Conservation (phyloP, 441 rosid genomes). For the Brassica balearica region DNA sequence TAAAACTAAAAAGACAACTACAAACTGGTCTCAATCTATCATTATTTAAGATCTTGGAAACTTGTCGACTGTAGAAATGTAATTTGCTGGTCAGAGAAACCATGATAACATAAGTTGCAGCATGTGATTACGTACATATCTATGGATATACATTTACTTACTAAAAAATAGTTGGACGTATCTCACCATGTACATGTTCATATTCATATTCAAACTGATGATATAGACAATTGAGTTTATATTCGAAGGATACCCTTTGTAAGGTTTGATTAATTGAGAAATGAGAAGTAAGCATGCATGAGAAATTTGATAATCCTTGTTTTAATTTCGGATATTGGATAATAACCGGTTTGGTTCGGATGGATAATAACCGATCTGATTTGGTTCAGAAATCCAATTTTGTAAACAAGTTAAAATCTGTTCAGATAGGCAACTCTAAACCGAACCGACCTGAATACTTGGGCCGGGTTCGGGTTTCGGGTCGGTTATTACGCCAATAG, state of each 20-base stretch:
- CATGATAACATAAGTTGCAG: not conserved
- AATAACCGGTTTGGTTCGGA: not conserved
- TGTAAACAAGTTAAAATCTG: not conserved
- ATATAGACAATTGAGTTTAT: not conserved
- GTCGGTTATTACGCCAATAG: not conserved
- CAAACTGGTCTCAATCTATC: too few species aligned
- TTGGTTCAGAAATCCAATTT: not conserved
- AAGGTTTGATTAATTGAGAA: too few species aligned
- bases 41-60: too few species aligned
- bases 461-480: not conserved
- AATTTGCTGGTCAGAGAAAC: too few species aligned
- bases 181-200: constrained; percentile 10
- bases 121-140: not conserved
- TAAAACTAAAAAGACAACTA: too few species aligned
- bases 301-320: too few species aligned
- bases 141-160: not conserved
- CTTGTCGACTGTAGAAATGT: too few species aligned
- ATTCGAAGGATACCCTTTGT: too few species aligned
- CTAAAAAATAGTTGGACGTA: not conserved
- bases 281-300: too few species aligned
- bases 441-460: not conserved
- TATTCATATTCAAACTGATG: not conserved
- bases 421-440: not conserved
- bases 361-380: not conserved
- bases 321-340: not conserved